Evolutionary conservation across 2,329 filamentous ascomycete species (phyloP).

Genomic region (Zelopaecilomyces penicillatus): DNA sequence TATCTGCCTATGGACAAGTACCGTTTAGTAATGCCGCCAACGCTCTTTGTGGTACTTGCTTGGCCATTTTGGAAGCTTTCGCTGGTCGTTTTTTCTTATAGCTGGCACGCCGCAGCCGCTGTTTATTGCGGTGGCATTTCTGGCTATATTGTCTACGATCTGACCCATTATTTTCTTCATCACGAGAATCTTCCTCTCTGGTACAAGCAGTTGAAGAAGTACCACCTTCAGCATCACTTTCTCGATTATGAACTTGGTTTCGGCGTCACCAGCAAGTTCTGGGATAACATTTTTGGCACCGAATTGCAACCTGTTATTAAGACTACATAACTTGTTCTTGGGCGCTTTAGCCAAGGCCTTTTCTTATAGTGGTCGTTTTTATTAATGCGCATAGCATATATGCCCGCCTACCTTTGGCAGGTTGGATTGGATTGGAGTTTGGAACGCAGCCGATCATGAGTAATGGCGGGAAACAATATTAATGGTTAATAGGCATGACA

Average conservation of each 20-base stretch:
- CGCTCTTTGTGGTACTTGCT: constrained; percentile 75
- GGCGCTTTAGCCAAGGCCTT: background rate
- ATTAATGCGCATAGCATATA: no score
- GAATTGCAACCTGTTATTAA: constrained; percentile 47
- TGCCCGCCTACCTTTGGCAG: no score
- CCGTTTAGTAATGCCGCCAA: constrained; percentile 92
- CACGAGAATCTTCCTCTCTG: constrained; percentile 85
- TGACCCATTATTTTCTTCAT: constrained; percentile 98
- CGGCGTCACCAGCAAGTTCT: constrained; percentile 92
- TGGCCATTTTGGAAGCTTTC: constrained; percentile 89
- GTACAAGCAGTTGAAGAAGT: constrained; percentile 92
- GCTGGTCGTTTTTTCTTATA: constrained; percentile 69
- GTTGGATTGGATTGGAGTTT: no score
- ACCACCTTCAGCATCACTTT: constrained; percentile 95
- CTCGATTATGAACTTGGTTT: constrained; percentile 97
- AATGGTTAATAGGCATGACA: no score
- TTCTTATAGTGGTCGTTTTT: no score
- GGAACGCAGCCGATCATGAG: no score
- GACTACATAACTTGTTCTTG: constrained; percentile 18
- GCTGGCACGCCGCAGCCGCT: constrained; percentile 73
- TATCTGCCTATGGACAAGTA: constrained; percentile 99
- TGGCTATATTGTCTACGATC: constrained; percentile 90
- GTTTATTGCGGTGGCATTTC: constrained; percentile 88
- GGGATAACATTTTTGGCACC: constrained; percentile 88
- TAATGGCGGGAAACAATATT: no score